Evolutionary conservation across 2,329 filamentous ascomycete species (phyloP).

Genomic region (Juglanconis sp.): DNA sequence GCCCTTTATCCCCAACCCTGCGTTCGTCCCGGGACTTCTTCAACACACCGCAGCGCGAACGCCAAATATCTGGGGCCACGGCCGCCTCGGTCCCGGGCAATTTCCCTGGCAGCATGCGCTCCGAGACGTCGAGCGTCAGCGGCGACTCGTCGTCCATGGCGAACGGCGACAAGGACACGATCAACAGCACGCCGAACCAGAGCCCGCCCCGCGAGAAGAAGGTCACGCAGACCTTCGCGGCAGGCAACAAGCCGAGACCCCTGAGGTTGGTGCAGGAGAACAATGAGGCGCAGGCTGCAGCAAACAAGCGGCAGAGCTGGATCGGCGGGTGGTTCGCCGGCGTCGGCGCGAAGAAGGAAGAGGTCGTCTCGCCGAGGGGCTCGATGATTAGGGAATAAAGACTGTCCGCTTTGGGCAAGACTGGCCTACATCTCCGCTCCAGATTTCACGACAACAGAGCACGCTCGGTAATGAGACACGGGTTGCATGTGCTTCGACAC

Average conservation of each 20-base stretch:
- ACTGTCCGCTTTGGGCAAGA: background rate
- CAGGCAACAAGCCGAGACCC: slow-evolving; percentile 75
- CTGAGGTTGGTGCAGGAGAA: slow-evolving; percentile 85
- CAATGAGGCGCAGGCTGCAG: slow-evolving; percentile 40
- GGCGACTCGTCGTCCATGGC: slow-evolving; percentile 59
- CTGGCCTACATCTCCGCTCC: background rate
- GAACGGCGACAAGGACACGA: slow-evolving; percentile 35
- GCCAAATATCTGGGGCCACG: slow-evolving; percentile 44
- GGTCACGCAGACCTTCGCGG: slow-evolving; percentile 49
- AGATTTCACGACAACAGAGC: background rate
- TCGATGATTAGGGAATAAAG: slow-evolving; percentile 16
- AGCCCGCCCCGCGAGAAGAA: slow-evolving; percentile 59
- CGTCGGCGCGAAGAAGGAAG: slow-evolving; percentile 14
- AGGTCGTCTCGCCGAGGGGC: slow-evolving; percentile 10
- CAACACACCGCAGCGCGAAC: slow-evolving; percentile 32
- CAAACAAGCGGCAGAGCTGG: slow-evolving; percentile 63
- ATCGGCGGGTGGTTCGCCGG: slow-evolving; percentile 39
- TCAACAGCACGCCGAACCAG: slow-evolving; percentile 44
- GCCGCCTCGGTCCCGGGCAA: slow-evolving; percentile 49
- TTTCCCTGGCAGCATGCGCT: slow-evolving; percentile 66
- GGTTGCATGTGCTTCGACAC: background rate
- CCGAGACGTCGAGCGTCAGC: slow-evolving; percentile 61
- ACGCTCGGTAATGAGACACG: slow-evolving; percentile 8
- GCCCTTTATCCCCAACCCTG: slow-evolving; percentile 58
- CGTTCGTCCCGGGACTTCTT: slow-evolving; percentile 65